Percentiles rank a stretch among this genome's conserved stretches.
These are phyloP conservation scores for Zea luxurians DNA, from an alignment of 176 grass and related monocot species.

Conservation along the genomic window DNA sequence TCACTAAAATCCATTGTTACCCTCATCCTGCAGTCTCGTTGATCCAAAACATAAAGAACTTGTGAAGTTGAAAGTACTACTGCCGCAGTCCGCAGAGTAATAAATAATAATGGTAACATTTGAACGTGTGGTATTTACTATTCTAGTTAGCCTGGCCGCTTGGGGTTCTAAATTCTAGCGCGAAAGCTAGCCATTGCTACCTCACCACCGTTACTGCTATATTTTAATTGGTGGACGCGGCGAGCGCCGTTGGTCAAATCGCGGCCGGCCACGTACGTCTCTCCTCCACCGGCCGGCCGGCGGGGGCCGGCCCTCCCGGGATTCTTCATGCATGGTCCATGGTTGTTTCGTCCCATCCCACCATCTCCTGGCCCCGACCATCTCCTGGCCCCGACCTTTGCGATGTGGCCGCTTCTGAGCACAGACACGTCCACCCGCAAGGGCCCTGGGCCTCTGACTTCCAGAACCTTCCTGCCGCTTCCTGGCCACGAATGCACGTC, in stretches of 20 bases:
- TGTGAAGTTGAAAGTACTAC: background rate
- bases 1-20: too few species aligned
- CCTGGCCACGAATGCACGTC: constrained; percentile 56
- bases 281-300: constrained; percentile 1
- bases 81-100: too few species aligned
- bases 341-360: background rate
- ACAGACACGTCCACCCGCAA: constrained; percentile 36
- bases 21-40: too few species aligned
- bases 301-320: too few species aligned
- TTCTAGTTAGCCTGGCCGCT: background rate
- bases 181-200: background rate
- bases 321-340: too few species aligned
- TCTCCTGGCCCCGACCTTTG: background rate
- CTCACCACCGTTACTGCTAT: background rate
- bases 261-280: constrained; percentile 38
- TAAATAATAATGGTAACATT: background rate
- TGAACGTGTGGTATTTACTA: background rate
- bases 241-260: constrained; percentile 30
- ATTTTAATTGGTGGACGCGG: constrained; percentile 49
- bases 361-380: background rate
- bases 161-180: background rate
- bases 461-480: constrained; percentile 77
- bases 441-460: constrained; percentile 40
- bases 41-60: background rate
- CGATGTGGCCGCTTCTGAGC: constrained; percentile 22